Evolutionary conservation across 139 green algal species (phyloP), one percentile per base, ranked within the genome.

Genomic region (Zygnema cylindricum): DNA sequence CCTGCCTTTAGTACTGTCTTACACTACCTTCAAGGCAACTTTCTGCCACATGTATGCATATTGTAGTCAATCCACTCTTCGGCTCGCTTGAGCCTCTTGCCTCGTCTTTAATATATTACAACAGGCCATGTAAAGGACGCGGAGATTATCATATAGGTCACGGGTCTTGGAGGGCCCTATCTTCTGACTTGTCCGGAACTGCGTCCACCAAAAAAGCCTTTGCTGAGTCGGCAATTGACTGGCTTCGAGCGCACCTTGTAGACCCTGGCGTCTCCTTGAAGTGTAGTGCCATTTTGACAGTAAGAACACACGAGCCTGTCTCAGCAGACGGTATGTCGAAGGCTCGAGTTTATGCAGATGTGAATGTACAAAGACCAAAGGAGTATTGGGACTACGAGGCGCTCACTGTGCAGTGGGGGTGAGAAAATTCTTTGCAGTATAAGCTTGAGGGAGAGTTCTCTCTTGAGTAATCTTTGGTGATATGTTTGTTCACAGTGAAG

Each of bases 341-440:
- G 55, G 69, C 94, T 23, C 86, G 95, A 2, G 91, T 97, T 0
- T 98, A 98, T 81, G 88, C 93, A 33, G 95, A 98, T 71, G 95
- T 96, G 0, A 98, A 98, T 84, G 92, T 96, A 1, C 90, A 94
- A 54, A 91, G 94, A 54, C 94, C 96, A 3, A 93, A 93, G 36
- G 93, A 96, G 35, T 99, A 99, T 86, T 99, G 95, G 94, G 96
- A 99, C 89, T 99, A 99, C 78, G 97, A 99, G 86, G 91, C 91
- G 32, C 88, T 98, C 7, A 91, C 69, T 0, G 94, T 98, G 1
- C 90, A 95, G 81, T 99, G 93, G 96, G 95, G 96, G 85, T 92
- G 76, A 71, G 88, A 84, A n/a, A n/a, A n/a, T n/a, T n/a, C n/a
- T n/a, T n/a, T n/a, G n/a, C n/a, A n/a, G n/a, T n/a, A n/a, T n/a